Evolutionary conservation across 177 flowering plant species (phyloP).

Genomic region (Telopea speciosissima): DNA sequence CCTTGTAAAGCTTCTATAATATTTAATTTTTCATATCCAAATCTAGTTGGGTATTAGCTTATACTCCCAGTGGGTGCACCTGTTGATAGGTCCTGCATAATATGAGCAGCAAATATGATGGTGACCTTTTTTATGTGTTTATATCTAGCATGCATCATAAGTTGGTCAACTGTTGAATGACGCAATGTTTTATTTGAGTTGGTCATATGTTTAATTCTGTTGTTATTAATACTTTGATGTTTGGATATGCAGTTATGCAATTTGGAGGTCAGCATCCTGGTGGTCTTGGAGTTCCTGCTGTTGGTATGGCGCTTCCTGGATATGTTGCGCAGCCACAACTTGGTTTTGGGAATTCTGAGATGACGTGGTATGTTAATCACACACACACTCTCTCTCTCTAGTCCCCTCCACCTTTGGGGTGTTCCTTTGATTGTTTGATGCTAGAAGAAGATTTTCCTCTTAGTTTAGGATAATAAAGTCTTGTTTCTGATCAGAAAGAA

Average conservation of each 20-base stretch:
- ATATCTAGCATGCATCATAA: not conserved
- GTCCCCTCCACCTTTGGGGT: not conserved
- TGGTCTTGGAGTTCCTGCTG: conserved; percentile 94
- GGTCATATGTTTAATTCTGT: not conserved
- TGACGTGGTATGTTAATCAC: conserved; percentile 71
- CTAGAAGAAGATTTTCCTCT: not conserved
- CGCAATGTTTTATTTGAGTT: not conserved
- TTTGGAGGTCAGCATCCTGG: conserved; percentile 94
- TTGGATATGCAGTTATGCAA: conserved; percentile 63
- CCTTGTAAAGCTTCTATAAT: conserved; percentile 45
- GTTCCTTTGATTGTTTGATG: not conserved
- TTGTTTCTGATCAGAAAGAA: not conserved
- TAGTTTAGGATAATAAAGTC: too few relatives aligned
- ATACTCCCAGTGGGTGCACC: not conserved
- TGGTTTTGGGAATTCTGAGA: conserved; percentile 87
- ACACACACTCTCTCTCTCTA: not conserved
- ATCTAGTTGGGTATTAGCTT: not conserved
- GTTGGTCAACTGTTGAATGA: not conserved
- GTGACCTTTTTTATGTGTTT: too few relatives aligned
- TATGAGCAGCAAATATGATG: not conserved
- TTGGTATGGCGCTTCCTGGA: conserved; percentile 99
- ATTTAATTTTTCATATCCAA: not conserved
- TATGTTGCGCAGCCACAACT: conserved; percentile 85
- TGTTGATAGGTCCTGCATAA: not conserved
- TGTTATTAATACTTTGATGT: conserved; percentile 3